These are phyloP conservation scores for Globisporangium canariense DNA, from an alignment of 352 stramenopile species.

Conservation along the genomic window DNA sequence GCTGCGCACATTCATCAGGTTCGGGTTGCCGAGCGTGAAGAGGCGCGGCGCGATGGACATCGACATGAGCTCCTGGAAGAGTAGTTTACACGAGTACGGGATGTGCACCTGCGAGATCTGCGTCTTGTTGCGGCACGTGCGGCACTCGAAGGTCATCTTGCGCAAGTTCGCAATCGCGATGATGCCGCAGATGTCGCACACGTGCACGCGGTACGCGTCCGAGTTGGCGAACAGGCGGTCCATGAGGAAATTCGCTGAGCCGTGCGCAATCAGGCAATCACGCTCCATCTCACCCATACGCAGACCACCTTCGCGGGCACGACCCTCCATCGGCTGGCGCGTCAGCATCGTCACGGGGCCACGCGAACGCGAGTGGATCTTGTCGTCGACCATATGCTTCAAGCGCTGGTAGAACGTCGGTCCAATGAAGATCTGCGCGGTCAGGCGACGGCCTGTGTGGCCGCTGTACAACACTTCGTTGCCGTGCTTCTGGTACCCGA, in stretches of 20 bases:
- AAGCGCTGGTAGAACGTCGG: constrained; percentile 99
- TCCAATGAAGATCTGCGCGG: constrained; percentile 98
- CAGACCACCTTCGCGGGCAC: constrained; percentile 96
- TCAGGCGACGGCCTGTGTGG: constrained; percentile 96
- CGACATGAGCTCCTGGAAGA: constrained; percentile 99
- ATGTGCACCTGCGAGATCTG: constrained; percentile 97
- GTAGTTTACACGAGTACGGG: constrained; percentile 99
- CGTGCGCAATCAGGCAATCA: constrained; percentile 99
- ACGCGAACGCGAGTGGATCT: constrained; percentile 97
- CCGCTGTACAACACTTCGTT: constrained; percentile 99
- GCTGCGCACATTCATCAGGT: constrained; percentile 43
- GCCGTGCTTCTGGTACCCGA: constrained; percentile 98
- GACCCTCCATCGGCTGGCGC: constrained; percentile 98
- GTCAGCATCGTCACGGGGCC: constrained; percentile 97
- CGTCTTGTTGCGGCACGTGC: constrained; percentile 93
- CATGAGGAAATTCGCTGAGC: constrained; percentile 98
- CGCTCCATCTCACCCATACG: constrained; percentile 99
- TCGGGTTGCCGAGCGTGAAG: constrained; percentile 91
- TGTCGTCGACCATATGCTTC: constrained; percentile 99
- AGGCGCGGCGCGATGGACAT: constrained; percentile 99
- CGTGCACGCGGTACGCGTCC: constrained; percentile 98
- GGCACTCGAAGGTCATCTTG: constrained; percentile 99
- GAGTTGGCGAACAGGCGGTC: constrained; percentile 99
- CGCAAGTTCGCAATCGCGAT: constrained; percentile 98
- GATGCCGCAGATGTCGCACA: constrained; percentile 98